Percentiles rank a stretch among this genome's conserved stretches.
These are phyloP conservation scores for Westerdykella ornata DNA, from an alignment of 2,329 filamentous ascomycete genomes.

Conservation along the genomic window DNA sequence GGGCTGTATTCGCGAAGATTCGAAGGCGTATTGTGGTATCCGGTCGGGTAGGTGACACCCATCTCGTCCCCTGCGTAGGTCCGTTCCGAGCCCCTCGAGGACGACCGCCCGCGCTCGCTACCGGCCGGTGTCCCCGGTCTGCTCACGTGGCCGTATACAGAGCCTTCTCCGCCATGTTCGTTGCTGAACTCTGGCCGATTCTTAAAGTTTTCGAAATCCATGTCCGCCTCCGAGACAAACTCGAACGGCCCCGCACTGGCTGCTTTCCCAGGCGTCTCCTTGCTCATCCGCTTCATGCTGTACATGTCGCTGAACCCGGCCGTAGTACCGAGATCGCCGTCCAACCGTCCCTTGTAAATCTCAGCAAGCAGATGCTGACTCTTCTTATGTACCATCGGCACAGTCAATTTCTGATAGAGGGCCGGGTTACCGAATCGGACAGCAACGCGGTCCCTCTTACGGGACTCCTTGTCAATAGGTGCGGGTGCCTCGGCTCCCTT, in stretches of 20 bases:
- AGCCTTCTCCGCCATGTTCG: conserved; percentile 69
- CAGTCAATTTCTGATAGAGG: conserved; percentile 80
- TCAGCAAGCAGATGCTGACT: conserved; percentile 80
- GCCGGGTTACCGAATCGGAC: conserved; percentile 85
- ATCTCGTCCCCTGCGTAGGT: conserved; percentile 24
- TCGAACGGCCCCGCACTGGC: conserved; percentile 60
- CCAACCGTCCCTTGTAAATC: conserved; percentile 76
- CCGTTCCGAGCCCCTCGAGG: conserved; percentile 22
- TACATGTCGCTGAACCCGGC: conserved; percentile 79
- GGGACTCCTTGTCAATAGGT: conserved; percentile 38
- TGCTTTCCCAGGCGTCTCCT: conserved; percentile 51
- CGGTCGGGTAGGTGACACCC: conserved; percentile 41
- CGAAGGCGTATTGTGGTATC: conserved; percentile 44
- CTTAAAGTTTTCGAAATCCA: conserved; percentile 91
- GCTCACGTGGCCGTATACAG: conserved; percentile 48
- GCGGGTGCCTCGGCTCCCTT: conserved; percentile 43
- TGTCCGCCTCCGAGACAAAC: conserved; percentile 74
- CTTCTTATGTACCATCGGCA: conserved; percentile 90
- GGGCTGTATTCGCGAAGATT: conserved; percentile 41
- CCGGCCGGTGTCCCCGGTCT: conserved; percentile 55
- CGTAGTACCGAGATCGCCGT: conserved; percentile 50
- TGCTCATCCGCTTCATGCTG: conserved; percentile 70
- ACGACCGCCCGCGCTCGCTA: conserved; percentile 18
- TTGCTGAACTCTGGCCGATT: conserved; percentile 81
- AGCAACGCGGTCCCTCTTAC: conserved; percentile 59